Evolutionary conservation across 768 basidiomycete species (phyloP), one percentile per base, ranked within the genome.

Genomic region (Phaffia tasmanica): DNA sequence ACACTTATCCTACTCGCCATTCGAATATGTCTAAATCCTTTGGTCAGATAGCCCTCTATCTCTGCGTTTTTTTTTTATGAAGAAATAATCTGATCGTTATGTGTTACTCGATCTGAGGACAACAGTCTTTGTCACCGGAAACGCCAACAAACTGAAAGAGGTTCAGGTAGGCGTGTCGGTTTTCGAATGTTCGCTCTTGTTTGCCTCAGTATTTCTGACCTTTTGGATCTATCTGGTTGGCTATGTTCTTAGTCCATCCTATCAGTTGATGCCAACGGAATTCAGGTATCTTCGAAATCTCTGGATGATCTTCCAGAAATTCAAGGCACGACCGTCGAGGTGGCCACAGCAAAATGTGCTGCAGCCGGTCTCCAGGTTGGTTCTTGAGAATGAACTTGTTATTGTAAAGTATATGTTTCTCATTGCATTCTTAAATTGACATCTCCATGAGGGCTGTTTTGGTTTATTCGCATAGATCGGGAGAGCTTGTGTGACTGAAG

Each of bases 101-200:
- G 11, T 42, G 35, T 42, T n/a, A n/a, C 35, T 42, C 35, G 4
- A 11, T 42, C 11, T 42, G 35, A 42, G 11, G 11, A 42, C 35
- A 57, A 54, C 64, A 94, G 92, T 87, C 29, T 95, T 97, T 75
- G 90, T 97, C 21, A 97, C 94, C 0, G 89, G 92, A 30, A 97
- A 98, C 74, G 83, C 85, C 23, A 90, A 92, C 79, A 98, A 98
- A 76, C 80, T 98, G 30, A 82, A 80, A 67, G 94, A 98, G 78
- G 90, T 93, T 68, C 83, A 84, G 66, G 66, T 63, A 51, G 63
- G 61, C 21, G 19, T n/a, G 1, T 48, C n/a, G 42, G 1, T 16
- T 19, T 5, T 25, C 54, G 35, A 11, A 42, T 42, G 11, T 42
- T 5, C 35, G 11, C 35, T 42, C 35, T 42, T 42, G 6, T 42